Percentiles rank a stretch among this genome's conserved stretches.
Conservation (phyloP, 164 flowering plant species). For the Hamamelis virginiana region DNA sequence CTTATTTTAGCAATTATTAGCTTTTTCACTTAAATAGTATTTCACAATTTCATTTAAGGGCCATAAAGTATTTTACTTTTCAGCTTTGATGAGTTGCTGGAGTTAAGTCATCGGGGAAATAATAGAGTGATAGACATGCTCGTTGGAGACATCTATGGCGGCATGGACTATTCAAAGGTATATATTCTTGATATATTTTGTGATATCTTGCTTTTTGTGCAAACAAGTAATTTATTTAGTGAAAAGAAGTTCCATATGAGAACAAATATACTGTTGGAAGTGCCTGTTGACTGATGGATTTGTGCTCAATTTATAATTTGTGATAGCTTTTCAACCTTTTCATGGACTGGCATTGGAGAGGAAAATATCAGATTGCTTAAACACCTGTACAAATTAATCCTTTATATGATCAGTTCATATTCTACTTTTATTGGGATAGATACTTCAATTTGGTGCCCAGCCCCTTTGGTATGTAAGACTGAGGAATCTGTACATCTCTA, state of each 20-base stretch:
- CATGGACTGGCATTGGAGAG: no score
- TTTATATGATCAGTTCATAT: no score
- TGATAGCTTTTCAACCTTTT: no score
- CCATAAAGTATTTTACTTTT: constrained; percentile 6
- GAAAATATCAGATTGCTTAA: no score
- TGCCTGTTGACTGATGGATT: neutral
- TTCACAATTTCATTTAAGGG: neutral
- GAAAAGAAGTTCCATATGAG: neutral
- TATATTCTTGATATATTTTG: neutral
- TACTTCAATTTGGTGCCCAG: no score
- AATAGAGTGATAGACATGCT: constrained; percentile 75
- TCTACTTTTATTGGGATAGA: no score
- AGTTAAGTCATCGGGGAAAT: constrained; percentile 61
- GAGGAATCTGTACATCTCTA: no score
- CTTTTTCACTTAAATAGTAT: neutral
- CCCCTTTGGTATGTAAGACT: no score
- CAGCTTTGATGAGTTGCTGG: constrained; percentile 74
- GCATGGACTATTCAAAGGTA: constrained; percentile 66
- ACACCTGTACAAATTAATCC: no score
- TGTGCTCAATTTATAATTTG: no score
- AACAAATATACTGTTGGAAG: neutral
- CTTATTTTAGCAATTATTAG: neutral
- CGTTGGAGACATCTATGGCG: constrained; percentile 78
- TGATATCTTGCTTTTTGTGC: neutral
- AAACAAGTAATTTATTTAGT: neutral